Evolutionary conservation across 164 flowering plant genomes (phyloP).

Genomic region (Chloranthus sessilifolius): DNA sequence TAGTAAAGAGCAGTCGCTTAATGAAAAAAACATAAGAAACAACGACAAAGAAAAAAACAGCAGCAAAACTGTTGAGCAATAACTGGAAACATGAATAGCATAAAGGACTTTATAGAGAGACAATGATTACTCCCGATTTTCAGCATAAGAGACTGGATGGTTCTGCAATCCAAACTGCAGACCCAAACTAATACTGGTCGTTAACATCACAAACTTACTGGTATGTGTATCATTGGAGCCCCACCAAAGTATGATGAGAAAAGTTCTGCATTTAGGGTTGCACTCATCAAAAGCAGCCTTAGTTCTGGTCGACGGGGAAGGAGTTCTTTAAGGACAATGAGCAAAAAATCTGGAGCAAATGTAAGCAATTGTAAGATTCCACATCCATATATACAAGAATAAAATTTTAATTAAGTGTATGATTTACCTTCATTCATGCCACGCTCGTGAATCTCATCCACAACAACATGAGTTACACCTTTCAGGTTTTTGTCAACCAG

Average conservation of each 20-base stretch:
- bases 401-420: slow-evolving; percentile 3
- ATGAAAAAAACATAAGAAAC: no score
- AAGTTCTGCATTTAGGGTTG: slow-evolving; percentile 80
- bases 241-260: slow-evolving; percentile 83
- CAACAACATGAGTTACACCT: slow-evolving; percentile 87
- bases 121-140: no score
- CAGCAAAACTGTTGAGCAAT: no score
- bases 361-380: slow-evolving; percentile 16
- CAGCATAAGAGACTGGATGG: no score
- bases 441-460: slow-evolving; percentile 98
- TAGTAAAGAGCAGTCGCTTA: no score
- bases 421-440: slow-evolving; percentile 97
- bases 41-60: no score
- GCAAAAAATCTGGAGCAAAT: slow-evolving; percentile 67
- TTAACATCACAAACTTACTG: slow-evolving; percentile 41
- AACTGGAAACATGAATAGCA: no score
- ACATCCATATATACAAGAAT: slow-evolving; percentile 5
- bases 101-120: no score
- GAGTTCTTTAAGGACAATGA: slow-evolving; percentile 78
- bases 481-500: slow-evolving; percentile 82
- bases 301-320: slow-evolving; percentile 79
- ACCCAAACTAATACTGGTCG: no score
- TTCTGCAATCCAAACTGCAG: no score
- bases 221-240: slow-evolving; percentile 66
- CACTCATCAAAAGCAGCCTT: slow-evolving; percentile 88